Base-by-base conservation (phyloP, 2,329 filamentous ascomycete genomes). In the Arthrobotrys conoides region DNA sequence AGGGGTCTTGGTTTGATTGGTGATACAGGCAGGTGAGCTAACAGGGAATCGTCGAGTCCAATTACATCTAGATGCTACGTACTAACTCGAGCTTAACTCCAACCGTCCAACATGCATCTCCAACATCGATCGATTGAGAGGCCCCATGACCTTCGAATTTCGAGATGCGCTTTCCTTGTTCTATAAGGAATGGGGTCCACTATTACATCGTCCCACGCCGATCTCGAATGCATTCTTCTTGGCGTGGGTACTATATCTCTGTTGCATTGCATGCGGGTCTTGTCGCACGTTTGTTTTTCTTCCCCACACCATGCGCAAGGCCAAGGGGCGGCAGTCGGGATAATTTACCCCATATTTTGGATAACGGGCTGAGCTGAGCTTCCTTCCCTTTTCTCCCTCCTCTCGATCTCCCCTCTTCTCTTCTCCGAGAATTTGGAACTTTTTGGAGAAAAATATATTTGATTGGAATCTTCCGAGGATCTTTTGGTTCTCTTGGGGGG, bases 261-360 rank as follows among this genome's bases (percentile, higher is more conserved):
- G n/a, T n/a, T n/a, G n/a, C n/a, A n/a, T n/a, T n/a, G n/a, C 18
- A 2, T 27, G 61, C 12, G 38, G 38, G 38, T 49, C 22, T 24
- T 10, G 59, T 63, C 59, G 59, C 59, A 63, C 12, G 44, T 51
- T 66, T n/a, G n/a, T n/a, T n/a, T n/a, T n/a, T n/a, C n/a, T n/a
- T 68, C 49, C 48, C 64, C 59, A 49, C 64, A 68, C 33, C 20
- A 20, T 51, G 33, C 27, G 48, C n/a, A 24, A 38, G 41, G 41
- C 64, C 48, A 53, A 59, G 30, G 30, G 53, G 48, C 48, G 64
- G 64, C 20, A 68, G 33, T 14, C 63, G 63, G 63, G 22, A 16
- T 33, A 41, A 55, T 44, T 66, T 69, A 57, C 65, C 65, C 65
- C 65, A 69, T 55, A 69, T 24, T 69, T 57, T n/a, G 33, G 24